Evolutionary conservation across 1,284 basidiomycete genomes (phyloP).

Genomic region (Moesziomyces parantarcticus): DNA sequence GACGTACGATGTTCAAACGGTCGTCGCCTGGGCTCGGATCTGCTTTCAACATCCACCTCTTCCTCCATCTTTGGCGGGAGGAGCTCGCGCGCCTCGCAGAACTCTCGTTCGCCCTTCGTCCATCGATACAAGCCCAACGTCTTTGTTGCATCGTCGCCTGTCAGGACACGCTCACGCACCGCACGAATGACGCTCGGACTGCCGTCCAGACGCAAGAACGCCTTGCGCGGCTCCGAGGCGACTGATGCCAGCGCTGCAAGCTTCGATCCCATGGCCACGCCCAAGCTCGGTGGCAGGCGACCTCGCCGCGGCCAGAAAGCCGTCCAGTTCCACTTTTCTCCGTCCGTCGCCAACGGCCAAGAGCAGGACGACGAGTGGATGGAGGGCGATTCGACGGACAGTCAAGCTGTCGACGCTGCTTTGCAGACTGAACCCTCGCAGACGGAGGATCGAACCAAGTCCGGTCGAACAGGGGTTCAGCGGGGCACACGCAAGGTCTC

Average conservation of each 20-base stretch:
- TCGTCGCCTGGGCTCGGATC: slow-evolving; percentile 32
- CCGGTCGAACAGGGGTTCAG: background rate
- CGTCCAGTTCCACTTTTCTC: slow-evolving; percentile 22
- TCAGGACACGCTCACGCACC: slow-evolving; percentile 43
- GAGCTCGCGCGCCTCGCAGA: slow-evolving; percentile 39
- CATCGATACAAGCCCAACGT: slow-evolving; percentile 27
- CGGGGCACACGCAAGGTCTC: slow-evolving; percentile 1
- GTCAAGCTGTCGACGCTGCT: slow-evolving; percentile 15
- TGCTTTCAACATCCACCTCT: slow-evolving; percentile 34
- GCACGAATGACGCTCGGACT: slow-evolving; percentile 19
- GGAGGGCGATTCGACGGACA: slow-evolving; percentile 29
- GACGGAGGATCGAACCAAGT: background rate
- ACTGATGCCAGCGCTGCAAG: slow-evolving; percentile 17
- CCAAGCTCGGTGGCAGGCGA: slow-evolving; percentile 24
- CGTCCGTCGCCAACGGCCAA: background rate
- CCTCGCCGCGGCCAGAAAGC: slow-evolving; percentile 24
- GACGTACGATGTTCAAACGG: slow-evolving; percentile 10
- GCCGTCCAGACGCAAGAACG: slow-evolving; percentile 19
- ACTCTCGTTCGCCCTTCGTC: slow-evolving; percentile 28
- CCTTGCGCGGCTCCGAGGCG: slow-evolving; percentile 7
- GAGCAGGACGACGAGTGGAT: slow-evolving; percentile 41
- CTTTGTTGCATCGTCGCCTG: slow-evolving; percentile 52
- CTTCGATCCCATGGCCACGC: slow-evolving; percentile 32
- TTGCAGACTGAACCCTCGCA: background rate
- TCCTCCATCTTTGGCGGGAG: slow-evolving; percentile 42